phyloP scores from a whole-genome alignment of 2,329 filamentous ascomycete genomes.

The Didymella lethalis region DNA sequence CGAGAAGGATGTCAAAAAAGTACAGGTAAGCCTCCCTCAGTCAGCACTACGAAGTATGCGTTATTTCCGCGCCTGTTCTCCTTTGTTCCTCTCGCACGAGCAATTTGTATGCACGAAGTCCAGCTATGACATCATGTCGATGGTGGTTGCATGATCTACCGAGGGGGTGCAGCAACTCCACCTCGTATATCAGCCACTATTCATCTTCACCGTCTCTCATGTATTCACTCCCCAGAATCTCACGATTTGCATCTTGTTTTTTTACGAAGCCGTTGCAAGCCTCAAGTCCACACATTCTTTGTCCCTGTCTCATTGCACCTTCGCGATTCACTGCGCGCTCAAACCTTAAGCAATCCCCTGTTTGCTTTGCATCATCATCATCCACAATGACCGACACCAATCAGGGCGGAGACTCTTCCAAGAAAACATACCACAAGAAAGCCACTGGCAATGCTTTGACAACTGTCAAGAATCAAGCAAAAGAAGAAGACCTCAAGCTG shows the following conservation, averaged over 20 bases:
- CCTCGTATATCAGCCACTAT: slow-evolving; percentile 8
- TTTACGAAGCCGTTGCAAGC: background rate
- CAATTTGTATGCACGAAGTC: slow-evolving; percentile 12
- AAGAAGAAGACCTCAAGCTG: slow-evolving; percentile 75
- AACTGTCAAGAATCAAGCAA: slow-evolving; percentile 75
- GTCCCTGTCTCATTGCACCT: no score
- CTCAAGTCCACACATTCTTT: background rate
- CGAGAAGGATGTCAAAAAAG: slow-evolving; percentile 70
- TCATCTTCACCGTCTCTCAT: slow-evolving; percentile 16
- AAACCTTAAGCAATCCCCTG: background rate
- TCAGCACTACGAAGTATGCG: background rate
- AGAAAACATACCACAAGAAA: slow-evolving; percentile 75
- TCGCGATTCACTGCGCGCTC: background rate
- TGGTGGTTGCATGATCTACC: slow-evolving; percentile 14
- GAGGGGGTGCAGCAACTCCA: slow-evolving; percentile 11
- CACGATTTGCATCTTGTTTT: background rate
- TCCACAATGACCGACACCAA: slow-evolving; percentile 58
- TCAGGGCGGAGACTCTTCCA: slow-evolving; percentile 57
- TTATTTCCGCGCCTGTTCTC: background rate
- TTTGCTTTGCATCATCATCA: slow-evolving; percentile 6
- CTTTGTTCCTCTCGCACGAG: background rate
- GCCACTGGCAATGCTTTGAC: slow-evolving; percentile 73
- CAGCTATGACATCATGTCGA: slow-evolving; percentile 20
- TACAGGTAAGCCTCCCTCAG: slow-evolving; percentile 37
- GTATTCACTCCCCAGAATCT: slow-evolving; percentile 11